phyloP scores from a whole-genome alignment of 169 alveolate species.

The Eimeria falciformis region DNA sequence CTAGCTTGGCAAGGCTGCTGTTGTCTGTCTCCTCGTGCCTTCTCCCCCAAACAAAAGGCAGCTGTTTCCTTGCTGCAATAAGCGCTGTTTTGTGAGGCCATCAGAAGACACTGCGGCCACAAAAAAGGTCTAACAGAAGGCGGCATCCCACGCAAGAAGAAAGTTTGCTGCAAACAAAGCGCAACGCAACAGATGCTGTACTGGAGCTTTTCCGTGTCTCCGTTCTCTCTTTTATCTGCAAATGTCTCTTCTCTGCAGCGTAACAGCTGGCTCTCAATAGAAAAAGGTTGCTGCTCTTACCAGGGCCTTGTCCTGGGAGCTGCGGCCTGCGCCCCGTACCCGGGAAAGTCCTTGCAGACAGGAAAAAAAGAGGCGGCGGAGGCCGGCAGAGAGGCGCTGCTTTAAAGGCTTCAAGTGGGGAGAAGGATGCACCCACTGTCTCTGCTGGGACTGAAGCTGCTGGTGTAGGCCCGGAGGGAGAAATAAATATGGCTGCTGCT shows the following conservation, averaged over 20 bases:
- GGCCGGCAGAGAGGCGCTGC: too few species aligned
- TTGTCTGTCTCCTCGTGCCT: not conserved
- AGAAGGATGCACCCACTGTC: not conserved
- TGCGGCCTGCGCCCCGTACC: too few species aligned
- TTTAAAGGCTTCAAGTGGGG: too few species aligned
- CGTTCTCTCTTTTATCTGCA: too few species aligned
- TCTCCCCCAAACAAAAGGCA: not conserved
- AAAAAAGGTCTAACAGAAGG: not conserved
- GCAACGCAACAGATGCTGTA: too few species aligned
- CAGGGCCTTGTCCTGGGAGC: too few species aligned
- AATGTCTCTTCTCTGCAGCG: too few species aligned
- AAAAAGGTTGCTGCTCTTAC: not conserved
- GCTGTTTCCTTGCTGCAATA: not conserved
- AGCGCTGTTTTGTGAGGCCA: not conserved
- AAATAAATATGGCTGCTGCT: slow-evolving; percentile 2
- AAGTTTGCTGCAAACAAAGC: too few species aligned
- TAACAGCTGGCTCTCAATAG: too few species aligned
- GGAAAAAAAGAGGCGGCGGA: too few species aligned
- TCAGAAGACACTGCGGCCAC: not conserved
- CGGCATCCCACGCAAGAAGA: not conserved
- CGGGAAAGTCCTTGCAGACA: too few species aligned
- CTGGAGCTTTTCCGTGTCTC: too few species aligned
- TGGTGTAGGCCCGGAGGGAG: not conserved
- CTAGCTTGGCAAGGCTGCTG: not conserved
- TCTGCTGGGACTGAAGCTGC: not conserved